Evolutionary conservation across 2,329 filamentous ascomycete genomes (phyloP).

Genomic region (Pyrenochaeta sp.): DNA sequence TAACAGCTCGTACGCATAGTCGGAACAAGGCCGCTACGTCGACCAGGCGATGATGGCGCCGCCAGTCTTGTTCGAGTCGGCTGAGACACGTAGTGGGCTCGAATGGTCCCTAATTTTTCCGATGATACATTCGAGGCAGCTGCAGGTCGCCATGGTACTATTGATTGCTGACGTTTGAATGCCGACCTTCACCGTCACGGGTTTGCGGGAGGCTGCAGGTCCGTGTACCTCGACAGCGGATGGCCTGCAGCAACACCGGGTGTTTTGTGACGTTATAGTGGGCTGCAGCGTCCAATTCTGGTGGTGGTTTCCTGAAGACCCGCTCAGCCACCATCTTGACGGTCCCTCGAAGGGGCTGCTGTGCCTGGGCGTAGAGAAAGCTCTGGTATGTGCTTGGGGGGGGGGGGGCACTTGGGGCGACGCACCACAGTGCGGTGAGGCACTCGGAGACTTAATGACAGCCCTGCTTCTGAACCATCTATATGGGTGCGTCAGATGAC

Average conservation of each 20-base stretch:
- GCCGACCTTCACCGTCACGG: constrained; percentile 41
- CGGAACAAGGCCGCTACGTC: constrained; percentile 23
- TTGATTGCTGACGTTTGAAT: constrained; percentile 36
- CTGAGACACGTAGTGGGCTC: constrained; percentile 42
- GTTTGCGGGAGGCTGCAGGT: constrained; percentile 49
- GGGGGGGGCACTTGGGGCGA: constrained; percentile 19
- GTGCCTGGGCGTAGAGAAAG: constrained; percentile 40
- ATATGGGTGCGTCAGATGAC: constrained; percentile 45
- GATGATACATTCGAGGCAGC: constrained; percentile 38
- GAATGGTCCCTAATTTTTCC: constrained; percentile 38
- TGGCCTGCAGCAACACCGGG: constrained; percentile 40
- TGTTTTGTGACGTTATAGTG: constrained; percentile 42
- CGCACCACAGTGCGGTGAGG: constrained; percentile 33
- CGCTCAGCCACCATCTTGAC: constrained; percentile 48
- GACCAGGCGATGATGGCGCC: constrained; percentile 25
- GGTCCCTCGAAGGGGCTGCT: constrained; percentile 46
- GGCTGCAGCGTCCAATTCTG: constrained; percentile 30
- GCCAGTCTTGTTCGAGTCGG: constrained; percentile 27
- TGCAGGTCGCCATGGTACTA: constrained; percentile 46
- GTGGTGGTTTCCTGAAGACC: constrained; percentile 34
- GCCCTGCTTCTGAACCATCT: constrained; percentile 34
- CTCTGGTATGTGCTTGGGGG: constrained; percentile 38
- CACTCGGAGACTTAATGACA: constrained; percentile 34
- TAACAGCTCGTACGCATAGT: constrained; percentile 33
- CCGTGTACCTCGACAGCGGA: constrained; percentile 40